Conservation (phyloP, 345 rosid genomes). For the Populus tremula region DNA sequence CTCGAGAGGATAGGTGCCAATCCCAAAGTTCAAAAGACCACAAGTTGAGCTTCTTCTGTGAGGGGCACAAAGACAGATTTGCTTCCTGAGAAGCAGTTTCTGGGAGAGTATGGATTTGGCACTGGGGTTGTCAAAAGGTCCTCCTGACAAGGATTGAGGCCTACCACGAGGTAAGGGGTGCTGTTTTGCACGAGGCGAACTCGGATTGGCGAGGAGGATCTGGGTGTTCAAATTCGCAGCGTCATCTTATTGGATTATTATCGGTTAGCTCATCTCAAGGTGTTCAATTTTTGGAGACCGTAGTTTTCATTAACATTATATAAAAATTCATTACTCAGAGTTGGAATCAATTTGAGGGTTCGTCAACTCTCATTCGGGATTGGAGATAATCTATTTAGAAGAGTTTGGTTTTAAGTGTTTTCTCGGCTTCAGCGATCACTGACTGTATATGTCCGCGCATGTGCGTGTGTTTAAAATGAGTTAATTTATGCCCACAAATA, state of each 20-base stretch:
- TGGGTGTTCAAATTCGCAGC: not conserved
- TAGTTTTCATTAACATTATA: not conserved
- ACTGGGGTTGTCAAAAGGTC: not conserved
- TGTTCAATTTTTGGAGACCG: not conserved
- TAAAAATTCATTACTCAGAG: not conserved
- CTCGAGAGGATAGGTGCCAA: slow-evolving; percentile 2
- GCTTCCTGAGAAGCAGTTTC: slow-evolving; percentile 7
- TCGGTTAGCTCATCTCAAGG: slow-evolving; percentile 17
- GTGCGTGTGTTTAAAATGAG: too few relatives aligned
- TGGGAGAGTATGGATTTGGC: not conserved
- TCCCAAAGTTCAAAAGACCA: slow-evolving; percentile 9
- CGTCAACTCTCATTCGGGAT: not conserved
- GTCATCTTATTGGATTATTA: not conserved
- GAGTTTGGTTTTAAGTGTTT: not conserved
- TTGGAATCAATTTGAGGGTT: not conserved
- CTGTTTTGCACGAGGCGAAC: not conserved
- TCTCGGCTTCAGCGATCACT: not conserved
- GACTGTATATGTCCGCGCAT: not conserved
- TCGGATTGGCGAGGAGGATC: not conserved
- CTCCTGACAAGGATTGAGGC: slow-evolving; percentile 4
- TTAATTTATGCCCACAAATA: too few relatives aligned
- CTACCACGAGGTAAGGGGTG: not conserved
- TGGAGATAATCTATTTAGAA: not conserved
- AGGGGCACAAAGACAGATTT: slow-evolving; percentile 12
- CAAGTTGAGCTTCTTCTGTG: not conserved